Percentiles rank a stretch among this genome's conserved stretches.
These are phyloP conservation scores for Boletus bicolor DNA, from an alignment of 768 basidiomycete species.

Conservation along the genomic window DNA sequence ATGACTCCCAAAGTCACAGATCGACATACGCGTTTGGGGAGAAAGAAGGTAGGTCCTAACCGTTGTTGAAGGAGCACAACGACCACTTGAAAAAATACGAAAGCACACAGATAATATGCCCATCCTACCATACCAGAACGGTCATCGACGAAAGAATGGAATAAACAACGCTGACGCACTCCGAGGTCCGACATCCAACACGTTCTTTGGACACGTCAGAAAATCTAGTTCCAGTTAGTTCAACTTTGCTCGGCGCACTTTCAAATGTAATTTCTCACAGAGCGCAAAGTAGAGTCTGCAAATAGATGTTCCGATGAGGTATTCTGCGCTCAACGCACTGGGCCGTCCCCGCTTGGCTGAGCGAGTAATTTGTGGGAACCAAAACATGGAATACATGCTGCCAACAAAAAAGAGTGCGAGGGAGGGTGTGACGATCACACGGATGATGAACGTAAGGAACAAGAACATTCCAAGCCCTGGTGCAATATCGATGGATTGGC, in stretches of 20 bases:
- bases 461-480: conserved; percentile 67
- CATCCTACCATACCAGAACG: conserved; percentile 44
- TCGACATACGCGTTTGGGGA: conserved; percentile 58
- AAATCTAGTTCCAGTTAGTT: conserved; percentile 54
- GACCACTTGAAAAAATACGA: conserved; percentile 60
- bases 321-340: conserved; percentile 65
- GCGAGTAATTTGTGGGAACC: conserved; percentile 82
- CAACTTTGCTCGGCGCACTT: background rate
- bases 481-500: conserved; percentile 2
- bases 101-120: conserved; percentile 56
- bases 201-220: conserved; percentile 78
- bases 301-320: conserved; percentile 72
- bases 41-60: conserved; percentile 82
- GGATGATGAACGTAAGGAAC: conserved; percentile 68
- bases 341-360: conserved; percentile 67
- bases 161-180: conserved; percentile 41
- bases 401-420: conserved; percentile 65
- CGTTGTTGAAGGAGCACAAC: conserved; percentile 70
- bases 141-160: background rate
- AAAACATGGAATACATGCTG: conserved; percentile 72
- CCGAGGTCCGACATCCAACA: conserved; percentile 75
- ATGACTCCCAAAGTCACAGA: background rate
- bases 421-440: conserved; percentile 65
- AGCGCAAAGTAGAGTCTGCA: conserved; percentile 68
- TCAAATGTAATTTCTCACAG: conserved; percentile 50